Conservation (phyloP, 306 rosid species). For the Vigna radiata region DNA sequence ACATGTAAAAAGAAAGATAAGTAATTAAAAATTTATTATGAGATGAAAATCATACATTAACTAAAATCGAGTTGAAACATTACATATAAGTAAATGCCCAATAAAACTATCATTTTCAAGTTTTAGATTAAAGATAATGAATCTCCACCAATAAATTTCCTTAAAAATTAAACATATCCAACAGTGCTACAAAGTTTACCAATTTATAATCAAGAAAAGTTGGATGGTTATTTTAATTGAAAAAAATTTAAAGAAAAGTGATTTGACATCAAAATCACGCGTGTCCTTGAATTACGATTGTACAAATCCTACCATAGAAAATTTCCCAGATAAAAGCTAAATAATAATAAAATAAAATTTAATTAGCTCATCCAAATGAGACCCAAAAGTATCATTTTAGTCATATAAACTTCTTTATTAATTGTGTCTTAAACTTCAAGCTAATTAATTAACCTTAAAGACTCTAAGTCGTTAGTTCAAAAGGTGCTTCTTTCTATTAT, state of each 20-base stretch:
- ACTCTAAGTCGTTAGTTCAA: too few species aligned
- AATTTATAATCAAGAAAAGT: not conserved
- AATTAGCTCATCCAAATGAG: not conserved
- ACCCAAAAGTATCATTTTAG: not conserved
- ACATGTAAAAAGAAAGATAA: too few species aligned
- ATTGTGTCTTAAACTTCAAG: constrained; percentile 24
- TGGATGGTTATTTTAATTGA: not conserved
- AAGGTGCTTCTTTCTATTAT: not conserved
- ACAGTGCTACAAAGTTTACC: too few species aligned
- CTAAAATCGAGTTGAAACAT: too few species aligned
- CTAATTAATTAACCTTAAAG: constrained; percentile 14
- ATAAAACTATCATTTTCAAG: too few species aligned
- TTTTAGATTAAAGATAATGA: too few species aligned
- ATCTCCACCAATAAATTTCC: too few species aligned
- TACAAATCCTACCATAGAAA: not conserved
- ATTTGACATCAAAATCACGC: not conserved
- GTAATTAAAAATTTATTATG: too few species aligned
- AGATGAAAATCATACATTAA: too few species aligned
- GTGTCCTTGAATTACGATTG: not conserved
- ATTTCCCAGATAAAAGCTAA: not conserved
- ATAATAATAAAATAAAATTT: not conserved
- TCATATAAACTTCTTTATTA: not conserved
- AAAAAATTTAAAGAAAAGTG: not conserved
- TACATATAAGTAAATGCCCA: too few species aligned
- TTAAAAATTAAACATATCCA: too few species aligned